Percentiles rank a stretch among this genome's conserved stretches.
Evolutionary conservation across 768 basidiomycete genomes (phyloP).

Genomic region (Amanita pseudoporphyria): DNA sequence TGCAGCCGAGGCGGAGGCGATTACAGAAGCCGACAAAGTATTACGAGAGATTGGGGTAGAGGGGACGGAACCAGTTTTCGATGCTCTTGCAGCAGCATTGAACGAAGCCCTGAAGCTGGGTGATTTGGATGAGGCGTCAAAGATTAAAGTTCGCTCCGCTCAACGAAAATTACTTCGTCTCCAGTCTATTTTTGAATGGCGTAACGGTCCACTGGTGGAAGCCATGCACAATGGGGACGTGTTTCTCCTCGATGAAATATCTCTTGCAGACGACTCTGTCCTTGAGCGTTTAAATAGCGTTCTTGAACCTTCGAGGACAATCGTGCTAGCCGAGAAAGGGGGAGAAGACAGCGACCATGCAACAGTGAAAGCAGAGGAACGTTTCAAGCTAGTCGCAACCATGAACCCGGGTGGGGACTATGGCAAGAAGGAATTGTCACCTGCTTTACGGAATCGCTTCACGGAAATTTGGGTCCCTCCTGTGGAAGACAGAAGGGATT

Average conservation of each 20-base stretch:
- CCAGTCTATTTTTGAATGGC: slow-evolving; percentile 91
- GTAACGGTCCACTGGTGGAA: slow-evolving; percentile 90
- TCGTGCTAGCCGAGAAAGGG: slow-evolving; percentile 90
- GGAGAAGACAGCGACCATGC: slow-evolving; percentile 63
- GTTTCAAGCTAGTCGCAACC: slow-evolving; percentile 89
- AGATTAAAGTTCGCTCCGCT: slow-evolving; percentile 27
- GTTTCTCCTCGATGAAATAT: slow-evolving; percentile 93
- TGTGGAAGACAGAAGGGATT: slow-evolving; percentile 62
- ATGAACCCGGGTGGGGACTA: slow-evolving; percentile 99
- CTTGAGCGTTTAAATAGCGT: slow-evolving; percentile 96
- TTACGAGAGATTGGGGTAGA: slow-evolving; percentile 34
- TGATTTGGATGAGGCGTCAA: slow-evolving; percentile 21
- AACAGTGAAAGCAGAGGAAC: slow-evolving; percentile 49
- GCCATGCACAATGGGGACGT: slow-evolving; percentile 83
- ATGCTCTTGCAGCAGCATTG: slow-evolving; percentile 19
- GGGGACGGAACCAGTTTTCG: slow-evolving; percentile 14
- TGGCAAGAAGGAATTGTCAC: slow-evolving; percentile 97
- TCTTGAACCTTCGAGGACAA: slow-evolving; percentile 79
- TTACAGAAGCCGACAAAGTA: slow-evolving; percentile 30
- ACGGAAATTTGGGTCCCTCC: slow-evolving; percentile 98
- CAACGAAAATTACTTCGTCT: slow-evolving; percentile 38
- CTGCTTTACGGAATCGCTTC: slow-evolving; percentile 93
- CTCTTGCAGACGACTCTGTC: slow-evolving; percentile 95
- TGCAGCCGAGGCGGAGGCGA: slow-evolving; percentile 38
- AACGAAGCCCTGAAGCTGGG: slow-evolving; percentile 18